Conservation (phyloP, 306 rosid species). For the Mimosa bimucronata region DNA sequence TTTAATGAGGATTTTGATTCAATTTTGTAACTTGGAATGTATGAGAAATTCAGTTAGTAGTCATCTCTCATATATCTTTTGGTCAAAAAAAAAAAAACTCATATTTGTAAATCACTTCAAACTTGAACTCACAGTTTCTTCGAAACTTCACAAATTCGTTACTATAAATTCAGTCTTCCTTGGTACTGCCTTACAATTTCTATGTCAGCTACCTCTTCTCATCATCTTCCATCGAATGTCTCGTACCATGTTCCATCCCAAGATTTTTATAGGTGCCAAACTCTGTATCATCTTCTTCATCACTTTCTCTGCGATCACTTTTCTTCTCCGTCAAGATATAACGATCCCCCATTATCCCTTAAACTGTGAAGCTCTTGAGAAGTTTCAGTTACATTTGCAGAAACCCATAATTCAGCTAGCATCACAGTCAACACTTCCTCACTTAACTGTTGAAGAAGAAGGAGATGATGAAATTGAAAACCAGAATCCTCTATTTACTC, state of each 20-base stretch:
- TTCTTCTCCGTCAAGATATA: slow-evolving; percentile 40
- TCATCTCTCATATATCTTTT: no score
- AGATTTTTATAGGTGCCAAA: slow-evolving; percentile 16
- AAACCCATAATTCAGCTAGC: slow-evolving; percentile 6
- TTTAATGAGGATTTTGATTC: no score
- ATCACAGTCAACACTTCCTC: slow-evolving; percentile 31
- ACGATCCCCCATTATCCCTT: slow-evolving; percentile 32
- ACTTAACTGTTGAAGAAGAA: slow-evolving; percentile 45
- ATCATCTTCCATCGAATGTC: neutral
- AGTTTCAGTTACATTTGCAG: slow-evolving; percentile 15
- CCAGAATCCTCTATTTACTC: slow-evolving; percentile 40
- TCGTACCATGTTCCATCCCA: neutral
- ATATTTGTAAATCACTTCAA: no score
- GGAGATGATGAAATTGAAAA: slow-evolving; percentile 36
- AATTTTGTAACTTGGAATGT: no score
- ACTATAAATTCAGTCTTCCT: neutral
- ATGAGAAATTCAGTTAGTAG: no score
- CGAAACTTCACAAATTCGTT: neutral
- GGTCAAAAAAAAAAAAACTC: no score
- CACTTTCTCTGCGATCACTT: slow-evolving; percentile 44
- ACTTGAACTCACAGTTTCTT: no score
- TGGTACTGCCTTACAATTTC: neutral
- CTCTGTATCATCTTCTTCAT: slow-evolving; percentile 39
- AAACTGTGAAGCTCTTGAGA: neutral
- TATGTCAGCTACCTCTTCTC: neutral